A percentile compares a stretch with the other conserved stretches of the same genome.
Conservation (phyloP, 2,329 filamentous ascomycete species). For the Penicillium palitans region DNA sequence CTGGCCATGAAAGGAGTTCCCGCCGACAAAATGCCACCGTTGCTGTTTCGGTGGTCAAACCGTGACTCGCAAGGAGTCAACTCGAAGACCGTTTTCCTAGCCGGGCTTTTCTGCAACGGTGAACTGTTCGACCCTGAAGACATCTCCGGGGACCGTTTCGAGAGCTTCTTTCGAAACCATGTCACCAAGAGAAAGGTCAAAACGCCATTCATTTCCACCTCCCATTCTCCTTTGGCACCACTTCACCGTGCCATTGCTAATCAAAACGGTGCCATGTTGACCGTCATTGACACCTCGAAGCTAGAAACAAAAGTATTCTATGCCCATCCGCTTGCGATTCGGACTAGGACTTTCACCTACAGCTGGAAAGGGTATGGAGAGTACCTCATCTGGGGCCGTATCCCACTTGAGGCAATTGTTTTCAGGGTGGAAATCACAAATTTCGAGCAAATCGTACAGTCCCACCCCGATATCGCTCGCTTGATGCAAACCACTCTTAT, state of each 20-base stretch:
- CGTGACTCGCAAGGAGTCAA: slow-evolving; percentile 36
- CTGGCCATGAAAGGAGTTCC: not conserved
- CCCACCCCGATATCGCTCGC: slow-evolving; percentile 20
- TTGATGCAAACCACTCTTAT: slow-evolving; percentile 32
- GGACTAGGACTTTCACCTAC: slow-evolving; percentile 3
- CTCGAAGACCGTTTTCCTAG: slow-evolving; percentile 21
- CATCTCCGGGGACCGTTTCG: slow-evolving; percentile 20
- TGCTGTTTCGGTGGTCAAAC: slow-evolving; percentile 40
- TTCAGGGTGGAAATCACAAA: slow-evolving; percentile 27
- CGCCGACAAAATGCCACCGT: slow-evolving; percentile 17
- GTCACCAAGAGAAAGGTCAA: slow-evolving; percentile 19
- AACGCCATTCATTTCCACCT: slow-evolving; percentile 40
- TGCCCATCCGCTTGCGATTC: slow-evolving; percentile 26
- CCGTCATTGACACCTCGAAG: slow-evolving; percentile 34
- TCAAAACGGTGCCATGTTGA: slow-evolving; percentile 27
- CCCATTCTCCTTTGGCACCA: slow-evolving; percentile 27
- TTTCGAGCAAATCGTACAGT: slow-evolving; percentile 21
- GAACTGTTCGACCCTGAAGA: slow-evolving; percentile 17
- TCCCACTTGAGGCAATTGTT: slow-evolving; percentile 31
- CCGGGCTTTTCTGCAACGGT: slow-evolving; percentile 27
- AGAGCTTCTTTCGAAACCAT: slow-evolving; percentile 27
- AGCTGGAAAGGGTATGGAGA: slow-evolving; percentile 34
- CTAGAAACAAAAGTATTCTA: slow-evolving; percentile 29
- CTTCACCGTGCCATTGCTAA: slow-evolving; percentile 34
- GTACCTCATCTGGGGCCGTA: slow-evolving; percentile 37